phyloP scores from a whole-genome alignment of 2,329 filamentous ascomycete species.

The Botrytis fabae region DNA sequence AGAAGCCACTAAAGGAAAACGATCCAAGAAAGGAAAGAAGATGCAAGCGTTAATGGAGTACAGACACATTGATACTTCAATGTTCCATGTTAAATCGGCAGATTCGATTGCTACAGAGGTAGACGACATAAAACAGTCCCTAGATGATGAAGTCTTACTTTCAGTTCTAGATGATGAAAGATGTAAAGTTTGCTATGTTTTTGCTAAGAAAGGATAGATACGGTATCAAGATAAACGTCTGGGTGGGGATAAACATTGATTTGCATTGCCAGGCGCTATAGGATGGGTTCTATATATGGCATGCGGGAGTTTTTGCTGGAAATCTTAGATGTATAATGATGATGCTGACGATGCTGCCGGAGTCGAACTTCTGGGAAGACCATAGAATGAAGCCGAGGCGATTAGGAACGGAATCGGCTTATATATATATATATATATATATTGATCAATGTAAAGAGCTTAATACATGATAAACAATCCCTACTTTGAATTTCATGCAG shows the following conservation, averaged over 20 bases:
- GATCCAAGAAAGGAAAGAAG: conserved; percentile 42
- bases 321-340: conserved; percentile 5
- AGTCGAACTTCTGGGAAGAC: neutral
- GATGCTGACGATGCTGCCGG: neutral
- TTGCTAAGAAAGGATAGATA: conserved; percentile 44
- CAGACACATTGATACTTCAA: conserved; percentile 50
- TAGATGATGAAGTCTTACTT: conserved; percentile 54
- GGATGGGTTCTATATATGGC: neutral
- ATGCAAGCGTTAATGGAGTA: conserved; percentile 56
- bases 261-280: conserved; percentile 14
- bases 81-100: conserved; percentile 40
- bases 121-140: conserved; percentile 38
- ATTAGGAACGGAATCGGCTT: neutral
- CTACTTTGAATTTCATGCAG: neutral
- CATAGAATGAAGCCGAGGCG: neutral
- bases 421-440: neutral
- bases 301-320: conserved; percentile 6
- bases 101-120: conserved; percentile 41
- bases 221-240: neutral
- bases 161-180: conserved; percentile 48
- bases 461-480: neutral
- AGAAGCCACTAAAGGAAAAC: conserved; percentile 38
- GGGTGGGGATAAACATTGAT: conserved; percentile 1
- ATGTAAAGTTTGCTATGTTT: conserved; percentile 49
- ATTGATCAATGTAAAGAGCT: neutral